phyloP scores from a whole-genome alignment of 2,329 filamentous ascomycete genomes.

The Alternaria novae-zelandiae region DNA sequence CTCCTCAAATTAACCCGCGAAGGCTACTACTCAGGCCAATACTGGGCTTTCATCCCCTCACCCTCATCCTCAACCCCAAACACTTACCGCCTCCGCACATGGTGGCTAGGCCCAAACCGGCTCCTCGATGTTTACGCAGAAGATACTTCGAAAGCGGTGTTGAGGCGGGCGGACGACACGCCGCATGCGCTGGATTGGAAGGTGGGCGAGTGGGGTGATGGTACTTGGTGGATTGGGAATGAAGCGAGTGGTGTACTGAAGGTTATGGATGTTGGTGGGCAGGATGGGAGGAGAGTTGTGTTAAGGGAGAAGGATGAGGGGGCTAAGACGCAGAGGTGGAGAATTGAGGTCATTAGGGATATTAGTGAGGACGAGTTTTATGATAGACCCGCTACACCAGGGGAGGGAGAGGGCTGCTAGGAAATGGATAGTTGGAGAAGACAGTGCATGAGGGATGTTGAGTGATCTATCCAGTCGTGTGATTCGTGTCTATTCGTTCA shows the following conservation, averaged over 20 bases:
- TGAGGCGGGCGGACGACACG: conserved; percentile 12
- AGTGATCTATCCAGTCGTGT: background rate
- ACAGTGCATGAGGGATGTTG: too few species aligned
- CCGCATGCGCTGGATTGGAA: conserved; percentile 20
- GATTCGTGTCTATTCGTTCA: background rate
- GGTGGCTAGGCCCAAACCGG: conserved; percentile 27
- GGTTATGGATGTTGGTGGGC: conserved; percentile 26
- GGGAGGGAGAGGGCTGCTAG: background rate
- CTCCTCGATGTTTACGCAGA: conserved; percentile 22
- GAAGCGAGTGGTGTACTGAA: conserved; percentile 15
- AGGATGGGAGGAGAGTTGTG: conserved; percentile 17
- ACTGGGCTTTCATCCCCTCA: conserved; percentile 29
- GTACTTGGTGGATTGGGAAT: conserved; percentile 30
- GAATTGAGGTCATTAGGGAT: conserved; percentile 21
- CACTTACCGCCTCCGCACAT: conserved; percentile 22
- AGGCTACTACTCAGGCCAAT: conserved; percentile 29
- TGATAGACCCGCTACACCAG: background rate
- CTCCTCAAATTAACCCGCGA: conserved; percentile 13
- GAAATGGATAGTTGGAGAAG: too few species aligned
- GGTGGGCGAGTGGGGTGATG: conserved; percentile 29
- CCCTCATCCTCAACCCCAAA: conserved; percentile 18
- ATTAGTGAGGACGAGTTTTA: conserved; percentile 17
- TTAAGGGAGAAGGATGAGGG: conserved; percentile 21
- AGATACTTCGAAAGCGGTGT: conserved; percentile 20
- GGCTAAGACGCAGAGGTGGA: conserved; percentile 30